Base-by-base conservation (phyloP, 306 rosid species). In the Luffa acutangula region DNA sequence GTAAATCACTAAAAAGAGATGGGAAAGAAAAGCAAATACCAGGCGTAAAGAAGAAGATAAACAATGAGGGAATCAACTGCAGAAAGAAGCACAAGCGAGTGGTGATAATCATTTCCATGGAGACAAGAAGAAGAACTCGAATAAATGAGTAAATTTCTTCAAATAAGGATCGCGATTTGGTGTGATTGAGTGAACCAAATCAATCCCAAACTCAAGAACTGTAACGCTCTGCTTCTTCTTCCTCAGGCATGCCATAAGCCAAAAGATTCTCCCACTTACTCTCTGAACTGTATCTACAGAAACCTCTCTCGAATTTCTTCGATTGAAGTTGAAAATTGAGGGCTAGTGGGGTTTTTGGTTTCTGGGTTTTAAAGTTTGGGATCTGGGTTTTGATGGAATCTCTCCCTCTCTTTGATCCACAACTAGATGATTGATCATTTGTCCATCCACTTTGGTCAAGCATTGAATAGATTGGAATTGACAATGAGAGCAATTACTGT, bases 181-280 rank as follows among this genome's bases (percentile, higher is more conserved):
- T 76, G 67, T 34, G 83, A 79, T 73, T 84, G 78, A 66, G 79
- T 72, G 82, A 75, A 82, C 84, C 84, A 88, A 87, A 79, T 57
- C 63, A 82, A 80, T 69, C 80, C 83, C 77, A 84, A 80, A 84
- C 81, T 36, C 13, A 74, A 37, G 62, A 88, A 77, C 62, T 79
- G 60, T 76, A 66, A 84, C 45, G 54, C 52, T 64, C 81, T 85
- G 82, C 52, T 86, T 82, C 87, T 83, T 85, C 86, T 43, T 84
- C 89, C 78, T 67, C 78, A 64, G 87, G 85, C 93, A 82, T 92
- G 90, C 97, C 97, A 93, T 90, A 87, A 86, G 89, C 85, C 72
- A 87, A 84, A 79, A 66, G 33, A 39, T 17, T 41, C 74, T 2
- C 45, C 33, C 57, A 52, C 57, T 52, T 52, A 14, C 57, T 15